Base-by-base conservation (phyloP, 352 stramenopile genomes). In the Thalassiosira pacifica region DNA sequence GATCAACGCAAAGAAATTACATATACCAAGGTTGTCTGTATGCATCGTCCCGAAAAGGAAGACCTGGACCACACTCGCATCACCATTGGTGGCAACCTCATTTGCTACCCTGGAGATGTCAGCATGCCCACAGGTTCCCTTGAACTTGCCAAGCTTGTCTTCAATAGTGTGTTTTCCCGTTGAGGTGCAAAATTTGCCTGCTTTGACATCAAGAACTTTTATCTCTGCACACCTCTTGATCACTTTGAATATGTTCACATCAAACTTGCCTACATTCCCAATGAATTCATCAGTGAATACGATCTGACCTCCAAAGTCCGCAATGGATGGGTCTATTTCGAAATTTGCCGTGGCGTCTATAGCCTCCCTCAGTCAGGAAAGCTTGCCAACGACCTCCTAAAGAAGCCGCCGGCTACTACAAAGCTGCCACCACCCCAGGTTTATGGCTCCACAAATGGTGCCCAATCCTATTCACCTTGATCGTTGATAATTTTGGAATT, bases 181-280 rank as follows among this genome's bases (percentile, higher is more conserved):
- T 2, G 8, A 32, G 31, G n/a, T 16, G 74, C 81, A 6, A 78
- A 74, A 42, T 85, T 84, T 60, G 40, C 67, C n/a, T 69, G 29
- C 45, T 60, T 84, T 27, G 59, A 88, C 63, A 55, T 85, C 19
- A 22, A 16, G 11, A 45, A 63, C 26, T 75, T 75, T 45, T 75
- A 63, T 45, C 66, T 75, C 42, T 13, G 81, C 76, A 74, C 52
- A 71, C 57, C 83, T 65, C 32, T 88, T 45, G 60, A 71, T 24
- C 18, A 66, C 1, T 52, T 42, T 40, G 83, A 87, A 75, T 90
- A 90, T 66, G 77, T 85, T 13, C 24, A 53, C 3, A 77, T 90
- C 53, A 78, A 55, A 29, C 11, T 22, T 1, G 11, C 4, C 6
- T 52, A n/a, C 24, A 2, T n/a, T n/a, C n/a, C n/a, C n/a, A n/a